Percentiles rank a stretch among this genome's conserved stretches.
phyloP scores from a whole-genome alignment of 106 monocot species.

The Dendrobium catenatum region DNA sequence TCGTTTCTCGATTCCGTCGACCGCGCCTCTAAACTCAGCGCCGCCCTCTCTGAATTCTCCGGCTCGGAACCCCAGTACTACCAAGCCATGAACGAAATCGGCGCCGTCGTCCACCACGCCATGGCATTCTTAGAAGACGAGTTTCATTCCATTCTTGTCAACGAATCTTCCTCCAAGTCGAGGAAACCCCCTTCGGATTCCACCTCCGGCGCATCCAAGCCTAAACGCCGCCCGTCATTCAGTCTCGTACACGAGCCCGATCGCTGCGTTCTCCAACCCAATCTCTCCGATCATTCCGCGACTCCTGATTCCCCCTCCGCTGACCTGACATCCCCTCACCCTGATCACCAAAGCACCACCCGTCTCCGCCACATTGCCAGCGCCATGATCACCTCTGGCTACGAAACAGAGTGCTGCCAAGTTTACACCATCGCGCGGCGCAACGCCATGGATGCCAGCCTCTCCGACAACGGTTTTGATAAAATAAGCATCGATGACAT shows the following conservation, averaged over 20 bases:
- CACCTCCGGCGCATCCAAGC: not conserved
- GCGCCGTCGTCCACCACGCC: conserved; percentile 29
- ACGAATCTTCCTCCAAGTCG: not conserved
- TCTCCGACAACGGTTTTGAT: conserved; percentile 32
- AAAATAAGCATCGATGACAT: conserved; percentile 48
- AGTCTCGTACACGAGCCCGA: not conserved
- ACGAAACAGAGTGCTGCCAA: conserved; percentile 40
- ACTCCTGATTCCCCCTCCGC: not conserved
- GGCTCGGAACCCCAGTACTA: conserved; percentile 9
- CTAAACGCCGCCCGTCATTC: conserved; percentile 15
- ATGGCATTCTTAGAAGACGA: conserved; percentile 68
- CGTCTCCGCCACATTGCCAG: conserved; percentile 22
- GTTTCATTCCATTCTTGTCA: conserved; percentile 39
- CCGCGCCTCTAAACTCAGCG: conserved; percentile 19
- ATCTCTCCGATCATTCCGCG: not conserved
- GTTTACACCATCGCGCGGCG: conserved; percentile 34
- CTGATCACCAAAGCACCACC: conserved; percentile 15
- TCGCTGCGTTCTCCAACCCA: not conserved
- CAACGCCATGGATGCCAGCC: conserved; percentile 16
- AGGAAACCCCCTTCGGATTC: not conserved
- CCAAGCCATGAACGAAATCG: conserved; percentile 8
- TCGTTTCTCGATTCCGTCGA: conserved; percentile 31
- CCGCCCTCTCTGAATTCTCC: conserved; percentile 12
- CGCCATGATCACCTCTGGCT: conserved; percentile 46
- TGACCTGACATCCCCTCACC: not conserved